A percentile compares a stretch with the other conserved stretches of the same genome.
These are phyloP conservation scores for Cucurbita moschata DNA, from an alignment of 306 rosid species.

Conservation along the genomic window DNA sequence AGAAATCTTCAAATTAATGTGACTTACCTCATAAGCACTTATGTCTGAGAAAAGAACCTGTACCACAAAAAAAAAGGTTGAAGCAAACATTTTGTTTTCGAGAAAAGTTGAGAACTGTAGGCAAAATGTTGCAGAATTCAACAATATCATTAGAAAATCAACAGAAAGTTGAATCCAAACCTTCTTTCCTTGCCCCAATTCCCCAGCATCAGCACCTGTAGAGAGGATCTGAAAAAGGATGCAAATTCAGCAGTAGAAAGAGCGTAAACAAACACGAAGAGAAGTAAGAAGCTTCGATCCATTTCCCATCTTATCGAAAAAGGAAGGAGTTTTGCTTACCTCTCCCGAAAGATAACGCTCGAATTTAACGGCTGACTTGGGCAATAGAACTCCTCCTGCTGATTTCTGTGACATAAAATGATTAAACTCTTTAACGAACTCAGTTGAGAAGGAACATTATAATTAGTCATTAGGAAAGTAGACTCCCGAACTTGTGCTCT, in stretches of 20 bases:
- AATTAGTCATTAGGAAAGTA: not conserved
- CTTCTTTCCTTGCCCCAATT: slow-evolving; percentile 62
- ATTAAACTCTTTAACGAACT: not conserved
- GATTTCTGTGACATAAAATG: slow-evolving; percentile 42
- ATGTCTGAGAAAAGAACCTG: slow-evolving; percentile 91
- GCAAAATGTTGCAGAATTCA: not conserved
- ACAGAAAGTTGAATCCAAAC: slow-evolving; percentile 18
- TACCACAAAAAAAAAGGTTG: slow-evolving; percentile 6
- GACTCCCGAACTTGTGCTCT: not conserved
- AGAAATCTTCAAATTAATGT: not conserved
- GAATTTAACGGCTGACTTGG: slow-evolving; percentile 79
- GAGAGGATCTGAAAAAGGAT: slow-evolving; percentile 49
- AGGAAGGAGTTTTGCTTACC: slow-evolving; percentile 25
- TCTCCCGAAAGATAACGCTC: slow-evolving; percentile 87
- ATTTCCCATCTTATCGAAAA: not conserved
- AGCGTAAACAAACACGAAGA: not conserved
- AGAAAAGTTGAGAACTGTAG: not conserved
- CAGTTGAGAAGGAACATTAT: not conserved
- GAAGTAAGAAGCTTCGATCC: not conserved
- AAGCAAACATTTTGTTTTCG: not conserved
- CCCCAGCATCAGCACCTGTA: slow-evolving; percentile 63
- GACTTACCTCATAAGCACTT: slow-evolving; percentile 74
- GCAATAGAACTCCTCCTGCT: slow-evolving; percentile 75
- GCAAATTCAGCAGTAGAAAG: not conserved
- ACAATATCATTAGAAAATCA: not conserved